Conservation (phyloP, 2,329 filamentous ascomycete genomes). For the Pseudogymnoascus sp. region DNA sequence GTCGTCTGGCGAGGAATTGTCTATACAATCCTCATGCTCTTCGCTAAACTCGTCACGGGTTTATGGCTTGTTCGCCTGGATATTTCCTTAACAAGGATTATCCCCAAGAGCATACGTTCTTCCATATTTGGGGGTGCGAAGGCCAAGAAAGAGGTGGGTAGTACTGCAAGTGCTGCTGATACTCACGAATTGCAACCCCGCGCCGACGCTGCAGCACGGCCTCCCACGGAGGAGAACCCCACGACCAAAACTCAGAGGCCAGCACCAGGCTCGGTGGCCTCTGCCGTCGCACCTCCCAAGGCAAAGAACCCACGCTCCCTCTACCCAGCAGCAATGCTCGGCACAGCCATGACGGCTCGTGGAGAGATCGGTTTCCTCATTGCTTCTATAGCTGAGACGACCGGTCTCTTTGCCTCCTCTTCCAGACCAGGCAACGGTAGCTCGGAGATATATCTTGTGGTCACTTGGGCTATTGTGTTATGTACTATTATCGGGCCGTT, state of each 20-base stretch:
- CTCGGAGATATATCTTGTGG: constrained; percentile 40
- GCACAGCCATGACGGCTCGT: constrained; percentile 63
- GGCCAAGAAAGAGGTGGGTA: not conserved
- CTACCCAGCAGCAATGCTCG: constrained; percentile 58
- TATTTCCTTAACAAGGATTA: constrained; percentile 8
- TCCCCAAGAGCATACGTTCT: not conserved
- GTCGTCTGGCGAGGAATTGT: constrained; percentile 66
- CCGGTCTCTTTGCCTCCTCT: constrained; percentile 13
- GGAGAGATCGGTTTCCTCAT: constrained; percentile 76
- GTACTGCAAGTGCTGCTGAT: not conserved
- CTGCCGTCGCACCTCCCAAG: constrained; percentile 2
- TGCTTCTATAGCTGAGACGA: constrained; percentile 48
- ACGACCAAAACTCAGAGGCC: not conserved
- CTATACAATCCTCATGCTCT: constrained; percentile 61
- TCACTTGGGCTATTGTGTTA: constrained; percentile 46
- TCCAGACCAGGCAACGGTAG: not conserved
- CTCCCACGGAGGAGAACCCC: not conserved
- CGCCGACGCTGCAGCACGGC: not conserved
- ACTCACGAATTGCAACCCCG: not conserved
- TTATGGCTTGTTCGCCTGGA: constrained; percentile 38
- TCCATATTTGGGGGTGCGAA: constrained; percentile 6
- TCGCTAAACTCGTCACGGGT: constrained; percentile 53
- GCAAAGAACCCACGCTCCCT: constrained; percentile 48
- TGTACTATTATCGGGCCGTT: constrained; percentile 46
- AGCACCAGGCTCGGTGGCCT: not conserved